Base-by-base conservation (phyloP, 129 eudicot species). In the Helichrysum umbraculigerum region DNA sequence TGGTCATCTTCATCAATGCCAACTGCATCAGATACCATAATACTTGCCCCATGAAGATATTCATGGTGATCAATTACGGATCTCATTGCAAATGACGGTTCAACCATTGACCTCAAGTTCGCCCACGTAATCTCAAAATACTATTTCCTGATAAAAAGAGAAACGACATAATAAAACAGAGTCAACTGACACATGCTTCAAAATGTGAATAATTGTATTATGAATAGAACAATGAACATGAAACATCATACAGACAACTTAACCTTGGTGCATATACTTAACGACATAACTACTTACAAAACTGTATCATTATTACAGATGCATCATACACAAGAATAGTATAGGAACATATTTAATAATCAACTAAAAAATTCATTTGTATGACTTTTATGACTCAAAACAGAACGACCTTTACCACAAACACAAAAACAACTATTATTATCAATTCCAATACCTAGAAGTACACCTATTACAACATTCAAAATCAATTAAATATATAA, bases 41-140 rank as follows among this genome's bases (percentile, higher is more conserved):
- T 73, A 67, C 81, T 82, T 29, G 89, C 97, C 33, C 84, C 76
- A 1, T 83, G 87, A 73, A 88, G 88, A 74, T 88, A 91, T 62
- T 91, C 94, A 56, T 76, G 66, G 80, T 91, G 93, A 70, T 84
- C 79, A 39, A 91, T 81, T 32, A 91, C 68, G 7, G 87, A 63
- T 83, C 88, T 88, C 70, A 86, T 74, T 17, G 90, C 94, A 84
- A 91, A 88, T 50, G 94, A 56, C 56, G 93, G 97, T 71, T 91
- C 89, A 6, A 88, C 91, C 86, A 80, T 88, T 67, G 88, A 76
- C 78, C 97, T 86, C 86, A 91, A 76, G 64, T 67, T 70, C 56
- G 91, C 89, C 97, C 97, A 88, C 11, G 91, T 65, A 41, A 91
- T 72, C 85, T 88, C 93, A 30, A 88, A 81, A 68, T 88, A 91